Percentiles rank a stretch among this genome's conserved stretches.
phyloP scores from a whole-genome alignment of 2,329 filamentous ascomycete genomes.

The Cadophora sp. region DNA sequence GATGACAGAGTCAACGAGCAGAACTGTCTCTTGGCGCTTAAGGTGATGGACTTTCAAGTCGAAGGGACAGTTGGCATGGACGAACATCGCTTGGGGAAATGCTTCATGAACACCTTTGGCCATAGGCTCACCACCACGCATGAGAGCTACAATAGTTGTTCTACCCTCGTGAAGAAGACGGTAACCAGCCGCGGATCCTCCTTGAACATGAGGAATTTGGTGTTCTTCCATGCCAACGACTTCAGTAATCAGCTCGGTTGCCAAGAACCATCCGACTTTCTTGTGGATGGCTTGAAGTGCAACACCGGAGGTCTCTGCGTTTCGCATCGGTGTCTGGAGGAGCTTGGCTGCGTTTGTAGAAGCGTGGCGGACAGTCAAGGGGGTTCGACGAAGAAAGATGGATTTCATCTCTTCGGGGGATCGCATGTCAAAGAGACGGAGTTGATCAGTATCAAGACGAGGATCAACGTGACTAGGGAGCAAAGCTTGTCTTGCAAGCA shows the following conservation, averaged over 20 bases:
- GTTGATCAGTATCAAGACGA: slow-evolving; percentile 38
- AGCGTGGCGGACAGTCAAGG: slow-evolving; percentile 40
- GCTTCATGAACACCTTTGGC: background rate
- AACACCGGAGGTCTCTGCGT: background rate
- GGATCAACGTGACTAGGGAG: slow-evolving; percentile 50
- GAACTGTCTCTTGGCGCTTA: background rate
- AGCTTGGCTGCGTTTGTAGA: slow-evolving; percentile 47
- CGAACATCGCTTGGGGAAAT: background rate
- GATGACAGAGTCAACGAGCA: slow-evolving; percentile 3
- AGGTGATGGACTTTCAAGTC: background rate
- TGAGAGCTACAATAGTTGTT: background rate
- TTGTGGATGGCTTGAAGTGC: background rate
- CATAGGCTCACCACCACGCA: slow-evolving; percentile 2
- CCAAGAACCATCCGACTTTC: background rate
- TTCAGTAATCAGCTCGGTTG: background rate
- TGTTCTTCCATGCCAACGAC: background rate
- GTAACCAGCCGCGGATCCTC: background rate
- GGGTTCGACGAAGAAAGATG: background rate
- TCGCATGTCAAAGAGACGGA: background rate
- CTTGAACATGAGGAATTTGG: background rate
- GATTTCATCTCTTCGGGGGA: background rate
- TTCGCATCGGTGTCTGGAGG: slow-evolving; percentile 46
- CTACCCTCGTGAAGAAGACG: background rate
- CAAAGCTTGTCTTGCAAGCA: slow-evolving; percentile 55
- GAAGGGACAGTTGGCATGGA: background rate